Evolutionary conservation across 805 yeast species (phyloP).

Genomic region (Sugiyamaella marilandica): DNA sequence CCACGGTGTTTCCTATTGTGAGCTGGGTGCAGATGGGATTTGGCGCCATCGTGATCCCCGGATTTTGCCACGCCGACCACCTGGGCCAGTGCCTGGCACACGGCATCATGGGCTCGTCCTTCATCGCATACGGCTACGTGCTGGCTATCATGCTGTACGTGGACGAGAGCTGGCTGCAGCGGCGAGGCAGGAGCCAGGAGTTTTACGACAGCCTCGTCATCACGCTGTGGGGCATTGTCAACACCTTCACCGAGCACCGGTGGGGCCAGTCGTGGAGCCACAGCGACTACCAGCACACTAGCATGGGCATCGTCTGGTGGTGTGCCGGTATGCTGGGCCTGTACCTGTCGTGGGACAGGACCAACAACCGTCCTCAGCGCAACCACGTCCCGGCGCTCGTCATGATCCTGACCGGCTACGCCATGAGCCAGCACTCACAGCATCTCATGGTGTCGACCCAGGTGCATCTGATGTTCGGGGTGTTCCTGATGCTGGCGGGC

Average conservation of each 20-base stretch:
- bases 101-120: slow-evolving; percentile 93
- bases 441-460: slow-evolving; percentile 70
- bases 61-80: slow-evolving; percentile 73
- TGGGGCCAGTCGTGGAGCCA: slow-evolving; percentile 95
- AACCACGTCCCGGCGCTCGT: slow-evolving; percentile 77
- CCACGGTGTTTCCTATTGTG: slow-evolving; percentile 36
- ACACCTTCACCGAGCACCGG: slow-evolving; percentile 93
- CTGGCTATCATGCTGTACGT: slow-evolving; percentile 60
- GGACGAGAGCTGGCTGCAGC: slow-evolving; percentile 55
- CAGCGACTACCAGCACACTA: slow-evolving; percentile 92
- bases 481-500: slow-evolving; percentile 76
- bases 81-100: slow-evolving; percentile 96
- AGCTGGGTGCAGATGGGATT: slow-evolving; percentile 80
- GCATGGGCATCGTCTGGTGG: slow-evolving; percentile 98
- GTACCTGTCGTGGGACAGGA: slow-evolving; percentile 60
- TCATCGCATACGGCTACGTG: slow-evolving; percentile 72
- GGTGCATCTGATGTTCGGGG: slow-evolving; percentile 84
- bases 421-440: slow-evolving; percentile 90
- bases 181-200: slow-evolving; percentile 62
- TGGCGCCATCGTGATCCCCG: slow-evolving; percentile 79
- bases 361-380: slow-evolving; percentile 43
- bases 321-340: slow-evolving; percentile 86
- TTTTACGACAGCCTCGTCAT: slow-evolving; percentile 76
- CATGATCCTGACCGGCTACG: slow-evolving; percentile 84
- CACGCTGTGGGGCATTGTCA: slow-evolving; percentile 87